phyloP scores from a whole-genome alignment of 2,329 filamentous ascomycete species.

The Penicillium sp. region DNA sequence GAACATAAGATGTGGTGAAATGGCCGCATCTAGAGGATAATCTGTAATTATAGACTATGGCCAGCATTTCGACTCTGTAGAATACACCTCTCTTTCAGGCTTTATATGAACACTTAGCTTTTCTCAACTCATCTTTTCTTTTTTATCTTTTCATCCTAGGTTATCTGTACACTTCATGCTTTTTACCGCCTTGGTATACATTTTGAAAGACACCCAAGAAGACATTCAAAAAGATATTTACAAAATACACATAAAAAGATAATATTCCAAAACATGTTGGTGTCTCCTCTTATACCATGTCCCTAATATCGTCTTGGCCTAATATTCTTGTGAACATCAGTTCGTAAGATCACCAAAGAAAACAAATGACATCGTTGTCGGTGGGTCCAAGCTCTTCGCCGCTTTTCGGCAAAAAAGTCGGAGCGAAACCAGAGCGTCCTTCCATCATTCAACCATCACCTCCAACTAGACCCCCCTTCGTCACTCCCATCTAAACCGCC shows the following conservation, averaged over 20 bases:
- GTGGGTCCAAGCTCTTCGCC: conserved; percentile 35
- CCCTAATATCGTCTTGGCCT: no score
- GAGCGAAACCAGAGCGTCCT: conserved; percentile 29
- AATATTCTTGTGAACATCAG: no score
- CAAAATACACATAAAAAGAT: no score
- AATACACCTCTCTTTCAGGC: conserved; percentile 11
- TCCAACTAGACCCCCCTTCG: conserved; percentile 7
- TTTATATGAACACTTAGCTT: background rate
- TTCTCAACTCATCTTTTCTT: background rate
- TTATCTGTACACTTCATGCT: no score
- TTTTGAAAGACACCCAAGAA: no score
- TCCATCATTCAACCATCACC: conserved; percentile 25
- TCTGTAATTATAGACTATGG: conserved; percentile 18
- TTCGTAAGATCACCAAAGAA: background rate
- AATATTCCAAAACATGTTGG: no score
- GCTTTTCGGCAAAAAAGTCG: conserved; percentile 45
- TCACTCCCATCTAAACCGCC: conserved; percentile 16
- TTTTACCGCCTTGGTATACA: no score
- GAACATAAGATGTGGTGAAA: background rate
- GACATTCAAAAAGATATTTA: no score
- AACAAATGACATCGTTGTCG: conserved; percentile 11
- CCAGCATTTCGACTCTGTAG: conserved; percentile 11
- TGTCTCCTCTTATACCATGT: no score
- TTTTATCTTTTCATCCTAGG: no score
- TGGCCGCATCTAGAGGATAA: conserved; percentile 8